These are phyloP conservation scores for Didymella segeticola DNA, from an alignment of 2,329 filamentous ascomycete genomes.

Conservation along the genomic window DNA sequence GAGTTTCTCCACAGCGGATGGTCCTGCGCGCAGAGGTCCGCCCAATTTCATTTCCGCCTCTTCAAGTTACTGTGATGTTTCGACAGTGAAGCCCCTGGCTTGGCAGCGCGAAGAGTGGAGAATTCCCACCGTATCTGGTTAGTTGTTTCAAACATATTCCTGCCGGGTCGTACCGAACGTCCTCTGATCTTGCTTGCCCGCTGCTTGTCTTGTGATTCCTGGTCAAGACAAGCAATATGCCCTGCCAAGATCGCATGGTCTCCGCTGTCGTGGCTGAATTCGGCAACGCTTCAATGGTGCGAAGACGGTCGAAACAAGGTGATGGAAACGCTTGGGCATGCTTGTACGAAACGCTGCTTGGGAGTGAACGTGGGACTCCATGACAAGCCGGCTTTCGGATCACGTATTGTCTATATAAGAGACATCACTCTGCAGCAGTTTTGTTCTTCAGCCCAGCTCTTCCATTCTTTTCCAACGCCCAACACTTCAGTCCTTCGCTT, in stretches of 20 bases:
- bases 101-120: conserved; percentile 23
- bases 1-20: conserved; percentile 7
- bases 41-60: conserved; percentile 13
- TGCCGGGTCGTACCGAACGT: conserved; percentile 14
- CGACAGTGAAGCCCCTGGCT: conserved; percentile 18
- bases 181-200: conserved; percentile 14
- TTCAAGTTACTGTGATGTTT: conserved; percentile 22
- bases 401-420: conserved; percentile 20
- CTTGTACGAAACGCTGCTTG: conserved; percentile 9
- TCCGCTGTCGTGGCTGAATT: conserved; percentile 6
- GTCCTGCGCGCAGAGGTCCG: conserved; percentile 3
- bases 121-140: conserved; percentile 8
- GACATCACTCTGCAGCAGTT: conserved; percentile 2
- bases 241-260: conserved; percentile 19
- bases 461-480: conserved; percentile 24
- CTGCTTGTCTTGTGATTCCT: conserved; percentile 7
- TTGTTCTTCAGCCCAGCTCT: conserved; percentile 24
- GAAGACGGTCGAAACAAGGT: conserved; percentile 17
- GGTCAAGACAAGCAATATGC: conserved; percentile 3
- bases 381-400: conserved; percentile 4
- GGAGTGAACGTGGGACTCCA: conserved; percentile 4
- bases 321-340: conserved; percentile 10
- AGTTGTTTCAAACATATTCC: conserved; percentile 27
- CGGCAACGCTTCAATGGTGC: conserved; percentile 13
- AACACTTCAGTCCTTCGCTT: conserved; percentile 24